These are phyloP conservation scores for Echinosophora koreensis DNA, from an alignment of 306 rosid species.

Conservation along the genomic window DNA sequence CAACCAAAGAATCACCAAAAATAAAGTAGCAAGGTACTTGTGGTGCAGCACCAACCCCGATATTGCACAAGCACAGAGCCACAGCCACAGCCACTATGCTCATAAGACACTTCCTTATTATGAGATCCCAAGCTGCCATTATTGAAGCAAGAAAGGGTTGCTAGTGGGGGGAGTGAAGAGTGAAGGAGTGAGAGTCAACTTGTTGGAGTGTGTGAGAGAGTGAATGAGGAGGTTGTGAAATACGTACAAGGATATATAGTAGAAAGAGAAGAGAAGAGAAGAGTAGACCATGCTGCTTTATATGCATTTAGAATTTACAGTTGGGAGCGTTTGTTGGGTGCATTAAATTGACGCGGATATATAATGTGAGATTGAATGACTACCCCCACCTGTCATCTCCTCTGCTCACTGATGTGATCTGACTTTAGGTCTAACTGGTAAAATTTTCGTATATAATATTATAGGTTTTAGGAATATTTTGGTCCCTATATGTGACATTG, in stretches of 20 bases:
- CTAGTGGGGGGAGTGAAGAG: background rate
- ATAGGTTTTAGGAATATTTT: no score
- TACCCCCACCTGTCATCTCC: conserved; percentile 28
- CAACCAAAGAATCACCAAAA: conserved; percentile 78
- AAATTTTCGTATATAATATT: no score
- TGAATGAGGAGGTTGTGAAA: conserved; percentile 39
- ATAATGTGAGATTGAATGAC: conserved; percentile 53
- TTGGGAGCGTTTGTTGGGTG: conserved; percentile 64
- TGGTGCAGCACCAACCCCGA: conserved; percentile 59
- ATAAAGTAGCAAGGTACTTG: conserved; percentile 62
- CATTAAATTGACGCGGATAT: conserved; percentile 92
- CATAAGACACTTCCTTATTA: background rate
- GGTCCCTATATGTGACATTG: no score
- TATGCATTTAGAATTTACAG: conserved; percentile 47
- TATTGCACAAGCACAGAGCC: conserved; percentile 48
- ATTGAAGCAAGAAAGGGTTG: conserved; percentile 43
- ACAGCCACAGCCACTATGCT: conserved; percentile 34
- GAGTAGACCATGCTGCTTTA: background rate
- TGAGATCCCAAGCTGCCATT: conserved; percentile 45
- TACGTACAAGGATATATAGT: conserved; percentile 46
- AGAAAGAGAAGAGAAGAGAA: no score
- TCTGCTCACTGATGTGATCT: conserved; percentile 29
- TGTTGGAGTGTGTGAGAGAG: conserved; percentile 35
- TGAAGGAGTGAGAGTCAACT: background rate
- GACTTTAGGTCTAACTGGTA: no score